A percentile compares a stretch with the other conserved stretches of the same genome.
phyloP scores from a whole-genome alignment of 73 alveolate species.

The Uronychia setigera region DNA sequence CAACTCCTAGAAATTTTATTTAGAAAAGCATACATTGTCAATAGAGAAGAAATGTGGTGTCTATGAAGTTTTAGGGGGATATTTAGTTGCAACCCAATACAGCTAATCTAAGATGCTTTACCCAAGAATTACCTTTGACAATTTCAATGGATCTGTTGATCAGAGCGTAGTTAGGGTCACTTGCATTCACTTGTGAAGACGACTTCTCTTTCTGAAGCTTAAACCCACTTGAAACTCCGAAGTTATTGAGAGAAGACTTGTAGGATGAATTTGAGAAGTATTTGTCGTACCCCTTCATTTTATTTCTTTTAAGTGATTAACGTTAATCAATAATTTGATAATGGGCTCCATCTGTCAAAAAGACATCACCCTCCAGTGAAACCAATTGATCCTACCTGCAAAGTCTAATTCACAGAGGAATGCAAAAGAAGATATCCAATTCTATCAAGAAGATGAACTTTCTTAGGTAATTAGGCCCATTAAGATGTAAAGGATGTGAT shows the following conservation, averaged over 20 bases:
- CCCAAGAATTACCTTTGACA: conserved; percentile 3
- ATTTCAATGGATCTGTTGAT: neutral
- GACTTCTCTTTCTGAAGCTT: too few species aligned
- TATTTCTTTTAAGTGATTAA: too few species aligned
- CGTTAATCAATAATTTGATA: neutral
- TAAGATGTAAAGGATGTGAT: too few species aligned
- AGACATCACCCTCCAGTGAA: too few species aligned
- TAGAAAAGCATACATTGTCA: conserved; percentile 22
- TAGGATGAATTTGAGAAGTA: neutral
- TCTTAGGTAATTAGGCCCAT: too few species aligned
- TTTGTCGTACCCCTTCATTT: neutral
- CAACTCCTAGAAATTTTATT: conserved; percentile 18
- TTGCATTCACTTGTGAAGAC: too few species aligned
- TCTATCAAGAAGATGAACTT: too few species aligned
- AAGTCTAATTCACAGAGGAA: too few species aligned
- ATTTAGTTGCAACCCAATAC: conserved; percentile 35
- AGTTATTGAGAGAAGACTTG: neutral
- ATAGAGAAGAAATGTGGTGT: conserved; percentile 34
- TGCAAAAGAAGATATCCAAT: too few species aligned
- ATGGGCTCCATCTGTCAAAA: neutral
- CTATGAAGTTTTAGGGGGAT: conserved; percentile 21
- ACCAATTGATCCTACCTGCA: too few species aligned
- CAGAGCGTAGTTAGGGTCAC: neutral
- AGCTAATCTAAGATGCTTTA: conserved; percentile 16
- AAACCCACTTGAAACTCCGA: neutral